phyloP scores from a whole-genome alignment of 345 rosid species.

The Reutealis trisperma region DNA sequence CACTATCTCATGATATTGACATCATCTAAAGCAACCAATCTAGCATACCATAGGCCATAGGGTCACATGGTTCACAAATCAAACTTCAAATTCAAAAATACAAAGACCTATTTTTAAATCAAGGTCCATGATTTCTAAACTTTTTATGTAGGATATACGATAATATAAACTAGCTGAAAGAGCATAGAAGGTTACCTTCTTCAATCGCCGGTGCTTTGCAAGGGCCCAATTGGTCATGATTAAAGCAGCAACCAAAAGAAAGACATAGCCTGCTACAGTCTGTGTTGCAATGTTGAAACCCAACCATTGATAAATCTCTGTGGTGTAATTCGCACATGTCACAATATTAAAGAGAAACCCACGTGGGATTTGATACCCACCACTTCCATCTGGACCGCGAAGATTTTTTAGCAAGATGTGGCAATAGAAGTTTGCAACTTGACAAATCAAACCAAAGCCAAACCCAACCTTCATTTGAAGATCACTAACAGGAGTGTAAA shows the following conservation, averaged over 20 bases:
- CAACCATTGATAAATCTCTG: conserved; percentile 96
- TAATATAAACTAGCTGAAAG: neutral
- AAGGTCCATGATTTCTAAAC: neutral
- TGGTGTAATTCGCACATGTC: conserved; percentile 96
- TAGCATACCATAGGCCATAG: neutral
- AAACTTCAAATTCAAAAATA: neutral
- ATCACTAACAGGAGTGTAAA: conserved; percentile 86
- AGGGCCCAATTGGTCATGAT: conserved; percentile 99
- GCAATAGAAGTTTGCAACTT: conserved; percentile 82
- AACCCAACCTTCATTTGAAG: conserved; percentile 97
- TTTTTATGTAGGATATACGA: neutral
- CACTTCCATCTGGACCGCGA: conserved; percentile 64
- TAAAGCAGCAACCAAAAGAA: conserved; percentile 70
- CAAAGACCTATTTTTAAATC: neutral
- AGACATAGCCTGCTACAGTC: conserved; percentile 84
- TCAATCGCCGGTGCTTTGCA: conserved; percentile 87
- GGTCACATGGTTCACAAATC: neutral
- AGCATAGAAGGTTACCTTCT: conserved; percentile 54
- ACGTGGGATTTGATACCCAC: conserved; percentile 88
- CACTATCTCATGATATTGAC: neutral
- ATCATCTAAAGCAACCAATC: neutral
- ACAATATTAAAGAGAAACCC: conserved; percentile 95
- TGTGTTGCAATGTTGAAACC: conserved; percentile 97
- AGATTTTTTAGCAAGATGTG: conserved; percentile 82
- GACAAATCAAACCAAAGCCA: conserved; percentile 76